Evolutionary conservation across 163 green algal genomes (phyloP).

Genomic region (Smithsoniella earleae): DNA sequence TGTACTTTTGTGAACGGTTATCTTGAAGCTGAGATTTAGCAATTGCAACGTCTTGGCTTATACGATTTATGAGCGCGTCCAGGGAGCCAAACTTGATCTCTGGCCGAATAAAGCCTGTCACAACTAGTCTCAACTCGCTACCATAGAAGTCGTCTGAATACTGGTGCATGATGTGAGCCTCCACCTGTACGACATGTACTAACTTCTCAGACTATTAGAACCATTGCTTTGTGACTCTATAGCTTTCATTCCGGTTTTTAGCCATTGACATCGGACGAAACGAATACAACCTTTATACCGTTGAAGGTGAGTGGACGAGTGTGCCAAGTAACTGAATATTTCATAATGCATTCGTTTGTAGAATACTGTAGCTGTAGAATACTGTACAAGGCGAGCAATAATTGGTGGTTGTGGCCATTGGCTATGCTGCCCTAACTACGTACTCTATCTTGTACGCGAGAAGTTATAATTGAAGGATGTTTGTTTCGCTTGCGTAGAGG

Average conservation of each 20-base stretch:
- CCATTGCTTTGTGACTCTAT: too few relatives aligned
- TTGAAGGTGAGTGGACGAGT: too few relatives aligned
- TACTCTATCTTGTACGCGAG: too few relatives aligned
- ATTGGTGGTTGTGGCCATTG: neutral
- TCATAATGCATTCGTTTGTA: too few relatives aligned
- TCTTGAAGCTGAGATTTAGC: slow-evolving; percentile 56
- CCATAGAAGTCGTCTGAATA: slow-evolving; percentile 62
- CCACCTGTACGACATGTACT: slow-evolving; percentile 50
- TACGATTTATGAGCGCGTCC: slow-evolving; percentile 49
- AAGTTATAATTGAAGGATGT: too few relatives aligned
- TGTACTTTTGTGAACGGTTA: slow-evolving; percentile 29
- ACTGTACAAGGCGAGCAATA: neutral
- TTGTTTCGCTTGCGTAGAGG: neutral
- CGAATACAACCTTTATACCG: too few relatives aligned
- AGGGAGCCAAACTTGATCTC: slow-evolving; percentile 54
- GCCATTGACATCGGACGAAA: too few relatives aligned
- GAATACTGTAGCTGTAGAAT: too few relatives aligned
- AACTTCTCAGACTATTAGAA: slow-evolving; percentile 21
- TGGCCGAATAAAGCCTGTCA: slow-evolving; percentile 68
- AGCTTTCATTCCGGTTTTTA: too few relatives aligned
- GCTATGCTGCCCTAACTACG: too few relatives aligned
- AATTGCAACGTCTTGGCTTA: slow-evolving; percentile 67
- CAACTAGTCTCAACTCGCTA: slow-evolving; percentile 42
- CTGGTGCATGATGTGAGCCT: slow-evolving; percentile 73
- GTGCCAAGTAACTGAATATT: too few relatives aligned